Conservation (phyloP, 2,329 filamentous ascomycete genomes). For the Beauveria sp. region DNA sequence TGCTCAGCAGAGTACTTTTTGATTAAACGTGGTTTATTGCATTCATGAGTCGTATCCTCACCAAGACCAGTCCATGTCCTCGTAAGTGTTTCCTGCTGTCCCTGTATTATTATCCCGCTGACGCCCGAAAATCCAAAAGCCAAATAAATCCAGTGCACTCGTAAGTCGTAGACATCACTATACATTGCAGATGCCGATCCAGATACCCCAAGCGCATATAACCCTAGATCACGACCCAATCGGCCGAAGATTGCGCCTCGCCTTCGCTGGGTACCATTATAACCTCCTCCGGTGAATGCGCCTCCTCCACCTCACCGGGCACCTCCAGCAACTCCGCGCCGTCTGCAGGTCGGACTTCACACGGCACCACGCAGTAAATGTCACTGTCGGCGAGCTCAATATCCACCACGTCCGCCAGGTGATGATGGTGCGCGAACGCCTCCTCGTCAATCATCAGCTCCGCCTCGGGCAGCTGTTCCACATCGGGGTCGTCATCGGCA, state of each 20-base stretch:
- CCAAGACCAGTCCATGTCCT: background rate
- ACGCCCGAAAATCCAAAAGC: background rate
- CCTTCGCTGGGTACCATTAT: background rate
- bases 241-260: background rate
- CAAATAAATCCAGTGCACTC: background rate
- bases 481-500: slow-evolving; percentile 19
- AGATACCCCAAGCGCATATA: background rate
- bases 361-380: slow-evolving; percentile 14
- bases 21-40: background rate
- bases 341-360: background rate
- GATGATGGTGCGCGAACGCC: slow-evolving; percentile 19
- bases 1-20: background rate
- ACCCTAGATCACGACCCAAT: background rate
- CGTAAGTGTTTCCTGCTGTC: background rate
- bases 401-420: slow-evolving; percentile 18
- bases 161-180: background rate
- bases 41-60: background rate
- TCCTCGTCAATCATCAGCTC: slow-evolving; percentile 24
- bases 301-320: background rate
- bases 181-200: background rate
- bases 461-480: slow-evolving; percentile 20
- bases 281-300: background rate
- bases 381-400: slow-evolving; percentile 19
- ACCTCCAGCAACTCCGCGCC: background rate
- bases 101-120: background rate